Conservation (phyloP, 345 rosid species). For the Heritiera fomes region DNA sequence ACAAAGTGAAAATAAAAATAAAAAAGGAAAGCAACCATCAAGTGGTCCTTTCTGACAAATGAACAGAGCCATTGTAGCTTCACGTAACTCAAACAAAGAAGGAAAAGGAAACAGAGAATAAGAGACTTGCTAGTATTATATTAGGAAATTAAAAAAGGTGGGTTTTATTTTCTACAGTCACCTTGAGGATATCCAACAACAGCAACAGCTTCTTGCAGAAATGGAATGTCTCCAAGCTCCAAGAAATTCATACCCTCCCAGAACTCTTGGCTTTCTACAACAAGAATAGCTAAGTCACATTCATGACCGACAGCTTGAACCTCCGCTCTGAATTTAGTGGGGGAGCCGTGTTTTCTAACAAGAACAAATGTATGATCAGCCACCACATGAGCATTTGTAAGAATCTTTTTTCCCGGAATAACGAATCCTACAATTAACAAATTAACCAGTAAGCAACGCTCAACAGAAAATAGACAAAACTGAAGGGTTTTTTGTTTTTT, state of each 20-base stretch:
- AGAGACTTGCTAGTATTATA: background rate
- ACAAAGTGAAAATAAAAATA: background rate
- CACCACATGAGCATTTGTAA: conserved; percentile 89
- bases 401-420: conserved; percentile 64
- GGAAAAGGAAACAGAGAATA: background rate
- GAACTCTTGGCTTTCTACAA: conserved; percentile 64
- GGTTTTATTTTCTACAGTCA: conserved; percentile 20
- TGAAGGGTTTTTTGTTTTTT: no score
- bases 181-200: conserved; percentile 97
- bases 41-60: background rate
- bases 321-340: conserved; percentile 64
- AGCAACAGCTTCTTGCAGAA: conserved; percentile 72
- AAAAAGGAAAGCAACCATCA: background rate
- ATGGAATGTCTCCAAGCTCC: conserved; percentile 79
- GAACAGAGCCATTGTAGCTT: background rate
- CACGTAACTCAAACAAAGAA: background rate
- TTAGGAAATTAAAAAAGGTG: background rate
- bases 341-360: conserved; percentile 83
- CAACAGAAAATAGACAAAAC: background rate
- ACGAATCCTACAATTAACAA: conserved; percentile 43
- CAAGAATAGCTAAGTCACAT: conserved; percentile 79
- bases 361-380: conserved; percentile 83
- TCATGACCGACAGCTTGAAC: conserved; percentile 81
- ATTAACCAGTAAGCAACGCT: background rate
- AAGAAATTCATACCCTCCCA: conserved; percentile 62